These are phyloP conservation scores for Haberlea rhodopensis DNA, from an alignment of 257 asterid species.

Conservation along the genomic window DNA sequence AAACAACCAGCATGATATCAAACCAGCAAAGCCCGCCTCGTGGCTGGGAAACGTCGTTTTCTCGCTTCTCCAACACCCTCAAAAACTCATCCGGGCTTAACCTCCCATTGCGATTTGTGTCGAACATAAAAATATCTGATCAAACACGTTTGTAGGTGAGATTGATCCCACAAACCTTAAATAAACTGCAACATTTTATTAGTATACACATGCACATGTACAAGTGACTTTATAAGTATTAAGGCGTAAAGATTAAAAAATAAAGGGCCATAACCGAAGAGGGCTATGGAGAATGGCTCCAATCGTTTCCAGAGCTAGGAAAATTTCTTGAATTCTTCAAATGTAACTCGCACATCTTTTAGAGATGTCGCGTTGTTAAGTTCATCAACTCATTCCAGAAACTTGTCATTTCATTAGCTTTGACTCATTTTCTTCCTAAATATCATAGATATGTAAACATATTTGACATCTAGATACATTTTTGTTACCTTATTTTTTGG, in stretches of 20 bases:
- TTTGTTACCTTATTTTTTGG: too few species aligned
- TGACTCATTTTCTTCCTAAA: too few species aligned
- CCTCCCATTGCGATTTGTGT: conserved; percentile 64
- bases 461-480: conserved; percentile 42
- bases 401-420: too few species aligned
- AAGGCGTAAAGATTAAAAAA: background rate
- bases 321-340: conserved; percentile 66
- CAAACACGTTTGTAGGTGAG: conserved; percentile 63
- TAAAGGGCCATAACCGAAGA: conserved; percentile 66
- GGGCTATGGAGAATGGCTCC: conserved; percentile 66
- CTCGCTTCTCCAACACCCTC: conserved; percentile 65
- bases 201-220: background rate
- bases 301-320: conserved; percentile 57
- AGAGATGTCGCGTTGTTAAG: conserved; percentile 49
- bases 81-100: conserved; percentile 79
- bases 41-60: conserved; percentile 41
- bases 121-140: conserved; percentile 68
- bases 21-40: conserved; percentile 43
- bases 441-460: too few species aligned
- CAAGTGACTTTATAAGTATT: background rate
- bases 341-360: conserved; percentile 51
- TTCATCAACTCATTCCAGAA: conserved; percentile 73
- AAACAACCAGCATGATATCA: conserved; percentile 58
- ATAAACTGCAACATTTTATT: conserved; percentile 2
- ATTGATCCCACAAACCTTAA: conserved; percentile 76